phyloP scores from a whole-genome alignment of 1,284 basidiomycete genomes.

The Bondarzewia mesenterica region DNA sequence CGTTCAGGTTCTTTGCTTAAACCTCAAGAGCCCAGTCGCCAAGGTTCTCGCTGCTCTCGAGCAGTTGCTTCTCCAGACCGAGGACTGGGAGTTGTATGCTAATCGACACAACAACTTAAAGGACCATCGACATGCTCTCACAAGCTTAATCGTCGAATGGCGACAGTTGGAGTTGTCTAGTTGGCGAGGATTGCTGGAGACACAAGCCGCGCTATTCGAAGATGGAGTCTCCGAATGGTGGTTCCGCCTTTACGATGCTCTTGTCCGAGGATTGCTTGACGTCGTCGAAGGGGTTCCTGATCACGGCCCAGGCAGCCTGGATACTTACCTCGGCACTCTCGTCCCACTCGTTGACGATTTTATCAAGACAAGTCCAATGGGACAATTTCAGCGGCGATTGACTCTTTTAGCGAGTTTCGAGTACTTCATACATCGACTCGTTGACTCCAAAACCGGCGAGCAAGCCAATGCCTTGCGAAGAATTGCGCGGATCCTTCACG shows the following conservation, averaged over 20 bases:
- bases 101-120: conserved; percentile 82
- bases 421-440: conserved; percentile 33
- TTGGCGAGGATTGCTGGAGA: conserved; percentile 81
- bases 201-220: conserved; percentile 56
- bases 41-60: conserved; percentile 82
- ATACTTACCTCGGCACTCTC: conserved; percentile 58
- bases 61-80: conserved; percentile 79
- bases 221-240: conserved; percentile 78
- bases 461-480: conserved; percentile 32
- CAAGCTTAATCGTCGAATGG: conserved; percentile 82
- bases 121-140: conserved; percentile 58
- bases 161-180: conserved; percentile 82
- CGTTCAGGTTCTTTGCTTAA: conserved; percentile 57
- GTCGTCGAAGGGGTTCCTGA: conserved; percentile 30
- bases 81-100: conserved; percentile 97
- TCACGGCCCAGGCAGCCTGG: conserved; percentile 24
- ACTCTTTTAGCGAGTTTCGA: conserved; percentile 68
- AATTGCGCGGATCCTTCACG: conserved; percentile 56
- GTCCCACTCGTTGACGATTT: conserved; percentile 82
- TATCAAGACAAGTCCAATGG: conserved; percentile 71
- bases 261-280: conserved; percentile 58
- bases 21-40: conserved; percentile 72
- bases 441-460: conserved; percentile 17
- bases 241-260: conserved; percentile 85
- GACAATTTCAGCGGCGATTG: conserved; percentile 75